Conservation (phyloP, 441 rosid genomes). For the Syzygium syzygioides region DNA sequence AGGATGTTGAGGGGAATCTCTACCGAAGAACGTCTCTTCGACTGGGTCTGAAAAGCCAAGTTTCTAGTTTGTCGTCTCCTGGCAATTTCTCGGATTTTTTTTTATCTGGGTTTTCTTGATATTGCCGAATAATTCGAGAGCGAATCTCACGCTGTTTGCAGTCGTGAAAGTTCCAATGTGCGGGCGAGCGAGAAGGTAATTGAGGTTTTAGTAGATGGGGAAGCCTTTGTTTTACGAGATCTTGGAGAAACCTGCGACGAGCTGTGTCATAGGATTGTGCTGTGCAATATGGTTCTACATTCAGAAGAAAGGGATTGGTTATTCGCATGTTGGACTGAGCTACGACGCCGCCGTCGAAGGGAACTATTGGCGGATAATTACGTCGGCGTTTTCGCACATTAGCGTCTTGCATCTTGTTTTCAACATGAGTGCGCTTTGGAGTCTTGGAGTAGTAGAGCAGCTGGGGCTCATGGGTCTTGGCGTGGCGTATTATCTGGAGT, state of each 20-base stretch:
- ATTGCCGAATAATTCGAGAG: background rate
- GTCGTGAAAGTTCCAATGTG: background rate
- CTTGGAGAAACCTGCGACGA: conserved; percentile 84
- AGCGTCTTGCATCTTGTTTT: conserved; percentile 89
- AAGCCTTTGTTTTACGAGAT: conserved; percentile 79
- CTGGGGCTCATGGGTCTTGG: conserved; percentile 72
- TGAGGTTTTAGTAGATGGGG: conserved; percentile 44
- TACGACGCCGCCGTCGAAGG: conserved; percentile 79
- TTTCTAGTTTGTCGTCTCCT: background rate
- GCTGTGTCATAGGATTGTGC: conserved; percentile 69
- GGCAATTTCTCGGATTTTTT: background rate
- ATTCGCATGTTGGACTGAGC: conserved; percentile 86
- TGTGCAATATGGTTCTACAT: conserved; percentile 74
- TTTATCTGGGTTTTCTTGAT: conserved; percentile 23
- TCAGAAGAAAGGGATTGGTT: conserved; percentile 87
- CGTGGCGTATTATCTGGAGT: conserved; percentile 73
- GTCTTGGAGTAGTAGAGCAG: conserved; percentile 88
- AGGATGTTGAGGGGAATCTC: background rate
- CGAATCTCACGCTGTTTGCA: background rate
- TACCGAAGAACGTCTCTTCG: background rate
- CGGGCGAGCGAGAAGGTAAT: background rate
- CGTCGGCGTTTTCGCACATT: conserved; percentile 89
- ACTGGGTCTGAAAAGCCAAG: conserved; percentile 4
- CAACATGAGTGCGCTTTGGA: conserved; percentile 97
- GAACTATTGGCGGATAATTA: conserved; percentile 86